Evolutionary conservation across 2,329 filamentous ascomycete genomes (phyloP).

Genomic region (Purpureocillium takamizusanense): DNA sequence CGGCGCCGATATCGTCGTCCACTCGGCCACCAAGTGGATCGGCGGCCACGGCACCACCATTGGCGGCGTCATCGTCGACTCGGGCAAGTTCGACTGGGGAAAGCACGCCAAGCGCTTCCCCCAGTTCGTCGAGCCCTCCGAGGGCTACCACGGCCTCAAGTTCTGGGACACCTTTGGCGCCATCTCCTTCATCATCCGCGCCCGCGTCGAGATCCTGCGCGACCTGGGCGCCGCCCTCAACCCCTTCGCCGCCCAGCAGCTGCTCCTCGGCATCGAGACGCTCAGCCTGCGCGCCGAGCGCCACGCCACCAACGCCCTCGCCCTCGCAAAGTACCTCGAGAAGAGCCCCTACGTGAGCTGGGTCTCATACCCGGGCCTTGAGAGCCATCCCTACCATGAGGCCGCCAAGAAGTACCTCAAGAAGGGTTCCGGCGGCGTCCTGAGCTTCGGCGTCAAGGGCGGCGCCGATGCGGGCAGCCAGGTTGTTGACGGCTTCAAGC

Average conservation of each 20-base stretch:
- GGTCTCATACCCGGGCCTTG: constrained; percentile 88
- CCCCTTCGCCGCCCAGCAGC: constrained; percentile 87
- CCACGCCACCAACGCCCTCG: constrained; percentile 75
- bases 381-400: constrained; percentile 71
- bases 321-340: constrained; percentile 75
- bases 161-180: constrained; percentile 90
- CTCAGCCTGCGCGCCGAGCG: constrained; percentile 78
- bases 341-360: constrained; percentile 76
- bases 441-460: constrained; percentile 91
- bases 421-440: constrained; percentile 78
- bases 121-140: constrained; percentile 80
- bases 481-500: constrained; percentile 88
- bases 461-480: constrained; percentile 74
- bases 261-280: constrained; percentile 83
- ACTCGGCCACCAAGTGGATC: constrained; percentile 96
- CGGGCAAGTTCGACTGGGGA: constrained; percentile 91
- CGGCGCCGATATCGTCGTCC: constrained; percentile 87
- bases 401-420: constrained; percentile 80
- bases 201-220: constrained; percentile 81
- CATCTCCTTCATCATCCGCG: constrained; percentile 73
- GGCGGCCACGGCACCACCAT: constrained; percentile 92
- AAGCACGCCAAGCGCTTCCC: constrained; percentile 78
- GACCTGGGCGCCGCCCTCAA: constrained; percentile 78
- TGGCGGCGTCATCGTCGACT: constrained; percentile 76
- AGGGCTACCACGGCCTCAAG: constrained; percentile 86